A percentile compares a stretch with the other conserved stretches of the same genome.
Conservation (phyloP, 1,284 basidiomycete genomes). For the Stygiomarasmius scandens region DNA sequence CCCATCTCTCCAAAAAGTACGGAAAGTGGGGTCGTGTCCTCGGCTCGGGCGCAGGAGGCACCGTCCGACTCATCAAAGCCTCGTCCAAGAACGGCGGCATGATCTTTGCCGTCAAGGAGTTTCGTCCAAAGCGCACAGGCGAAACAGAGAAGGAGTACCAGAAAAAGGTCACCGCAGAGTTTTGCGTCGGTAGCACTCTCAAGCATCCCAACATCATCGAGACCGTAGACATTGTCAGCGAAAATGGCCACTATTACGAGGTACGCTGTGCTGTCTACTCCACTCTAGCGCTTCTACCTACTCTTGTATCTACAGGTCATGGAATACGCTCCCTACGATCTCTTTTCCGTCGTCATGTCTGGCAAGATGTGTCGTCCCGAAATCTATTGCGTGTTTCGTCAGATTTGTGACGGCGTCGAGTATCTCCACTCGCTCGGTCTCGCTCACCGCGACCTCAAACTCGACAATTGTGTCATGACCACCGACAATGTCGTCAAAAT, state of each 20-base stretch:
- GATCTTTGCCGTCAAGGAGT: conserved; percentile 97
- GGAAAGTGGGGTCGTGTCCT: conserved; percentile 98
- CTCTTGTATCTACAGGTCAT: conserved; percentile 70
- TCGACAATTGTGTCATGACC: conserved; percentile 99
- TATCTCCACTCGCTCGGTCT: conserved; percentile 89
- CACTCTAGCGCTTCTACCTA: not conserved
- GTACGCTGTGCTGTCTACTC: conserved; percentile 44
- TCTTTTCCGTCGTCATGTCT: conserved; percentile 99
- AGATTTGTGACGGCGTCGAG: conserved; percentile 97
- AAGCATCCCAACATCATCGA: conserved; percentile 98
- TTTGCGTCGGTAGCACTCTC: conserved; percentile 94
- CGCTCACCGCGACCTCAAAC: conserved; percentile 97
- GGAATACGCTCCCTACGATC: conserved; percentile 98
- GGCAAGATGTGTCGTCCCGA: conserved; percentile 98
- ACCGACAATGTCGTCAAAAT: conserved; percentile 93
- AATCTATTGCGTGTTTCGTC: conserved; percentile 98
- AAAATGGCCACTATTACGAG: conserved; percentile 98
- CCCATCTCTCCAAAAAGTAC: conserved; percentile 96
- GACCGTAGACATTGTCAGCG: conserved; percentile 97
- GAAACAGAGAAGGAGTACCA: conserved; percentile 97
- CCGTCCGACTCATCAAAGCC: conserved; percentile 94
- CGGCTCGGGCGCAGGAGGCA: conserved; percentile 96
- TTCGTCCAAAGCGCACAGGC: conserved; percentile 84
- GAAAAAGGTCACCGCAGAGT: conserved; percentile 98
- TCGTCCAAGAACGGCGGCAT: conserved; percentile 76